These are phyloP conservation scores for Rhododendron ovatum DNA, from an alignment of 148 eudicot species.

Conservation along the genomic window DNA sequence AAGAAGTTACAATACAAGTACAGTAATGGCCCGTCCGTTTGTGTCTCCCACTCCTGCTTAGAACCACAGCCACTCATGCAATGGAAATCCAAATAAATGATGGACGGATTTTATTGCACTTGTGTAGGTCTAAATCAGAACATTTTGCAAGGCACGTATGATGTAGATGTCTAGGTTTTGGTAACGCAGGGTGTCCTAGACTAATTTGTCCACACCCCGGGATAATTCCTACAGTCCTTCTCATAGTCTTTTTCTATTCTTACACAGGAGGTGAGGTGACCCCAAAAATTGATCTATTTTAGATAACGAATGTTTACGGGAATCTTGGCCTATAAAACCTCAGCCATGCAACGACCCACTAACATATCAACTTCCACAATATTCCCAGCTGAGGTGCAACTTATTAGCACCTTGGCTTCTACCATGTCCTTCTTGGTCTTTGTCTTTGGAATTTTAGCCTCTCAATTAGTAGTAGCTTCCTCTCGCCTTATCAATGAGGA, in stretches of 20 bases:
- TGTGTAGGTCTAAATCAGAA: neutral
- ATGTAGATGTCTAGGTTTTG: neutral
- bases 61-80: neutral
- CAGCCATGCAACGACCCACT: neutral
- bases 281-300: no score
- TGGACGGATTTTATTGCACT: neutral
- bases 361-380: neutral
- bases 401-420: conserved; percentile 16
- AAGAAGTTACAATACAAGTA: no score
- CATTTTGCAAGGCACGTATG: conserved; percentile 5
- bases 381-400: neutral
- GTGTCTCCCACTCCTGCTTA: neutral
- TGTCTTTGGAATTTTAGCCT: conserved; percentile 12
- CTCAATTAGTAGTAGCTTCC: neutral
- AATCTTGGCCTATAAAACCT: conserved; percentile 3
- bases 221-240: no score
- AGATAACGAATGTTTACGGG: neutral
- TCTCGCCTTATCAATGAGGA: conserved; percentile 30
- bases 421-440: conserved; percentile 5
- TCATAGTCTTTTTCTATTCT: no score
- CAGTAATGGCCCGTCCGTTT: no score
- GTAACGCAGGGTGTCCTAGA: no score
- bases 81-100: no score
- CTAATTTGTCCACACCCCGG: no score
- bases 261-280: no score